These are phyloP conservation scores for Lenzites betulinus DNA, from an alignment of 768 basidiomycete genomes.

Conservation along the genomic window DNA sequence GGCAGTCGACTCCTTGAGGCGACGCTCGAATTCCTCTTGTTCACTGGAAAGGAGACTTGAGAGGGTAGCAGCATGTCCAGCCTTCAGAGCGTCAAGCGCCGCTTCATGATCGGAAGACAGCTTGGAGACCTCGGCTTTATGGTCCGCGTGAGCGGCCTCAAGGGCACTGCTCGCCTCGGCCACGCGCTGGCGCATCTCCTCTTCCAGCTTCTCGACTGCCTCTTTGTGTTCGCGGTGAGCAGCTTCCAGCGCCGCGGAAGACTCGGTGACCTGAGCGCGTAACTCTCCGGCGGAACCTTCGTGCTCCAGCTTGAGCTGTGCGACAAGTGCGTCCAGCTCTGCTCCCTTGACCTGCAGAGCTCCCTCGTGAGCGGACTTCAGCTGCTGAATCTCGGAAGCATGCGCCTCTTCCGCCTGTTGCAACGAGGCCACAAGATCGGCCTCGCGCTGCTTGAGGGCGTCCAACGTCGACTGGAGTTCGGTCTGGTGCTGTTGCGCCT, in stretches of 20 bases:
- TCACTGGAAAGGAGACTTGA: constrained; percentile 52
- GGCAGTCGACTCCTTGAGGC: constrained; percentile 53
- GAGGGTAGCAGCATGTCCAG: constrained; percentile 58
- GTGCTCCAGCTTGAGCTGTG: constrained; percentile 42
- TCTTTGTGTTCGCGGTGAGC: constrained; percentile 59
- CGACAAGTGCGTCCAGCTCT: constrained; percentile 45
- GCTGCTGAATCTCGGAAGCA: constrained; percentile 46
- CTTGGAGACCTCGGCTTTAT: constrained; percentile 52
- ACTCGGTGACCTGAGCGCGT: constrained; percentile 34
- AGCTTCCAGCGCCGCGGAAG: constrained; percentile 33
- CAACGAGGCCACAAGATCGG: constrained; percentile 51
- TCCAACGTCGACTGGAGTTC: constrained; percentile 58
- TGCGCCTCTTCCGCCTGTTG: constrained; percentile 55
- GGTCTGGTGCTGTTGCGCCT: constrained; percentile 55
- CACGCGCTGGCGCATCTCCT: constrained; percentile 49
- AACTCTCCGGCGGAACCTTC: constrained; percentile 21
- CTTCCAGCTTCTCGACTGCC: constrained; percentile 56
- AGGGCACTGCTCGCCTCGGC: constrained; percentile 58
- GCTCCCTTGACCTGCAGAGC: constrained; percentile 42
- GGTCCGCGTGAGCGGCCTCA: constrained; percentile 51
- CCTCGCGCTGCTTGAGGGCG: constrained; percentile 57
- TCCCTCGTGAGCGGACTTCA: constrained; percentile 49
- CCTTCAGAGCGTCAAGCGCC: constrained; percentile 55
- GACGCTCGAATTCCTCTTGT: constrained; percentile 51
- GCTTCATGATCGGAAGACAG: constrained; percentile 54